phyloP scores from a whole-genome alignment of 2,329 filamentous ascomycete genomes.

The Curvularia verruculosa region DNA sequence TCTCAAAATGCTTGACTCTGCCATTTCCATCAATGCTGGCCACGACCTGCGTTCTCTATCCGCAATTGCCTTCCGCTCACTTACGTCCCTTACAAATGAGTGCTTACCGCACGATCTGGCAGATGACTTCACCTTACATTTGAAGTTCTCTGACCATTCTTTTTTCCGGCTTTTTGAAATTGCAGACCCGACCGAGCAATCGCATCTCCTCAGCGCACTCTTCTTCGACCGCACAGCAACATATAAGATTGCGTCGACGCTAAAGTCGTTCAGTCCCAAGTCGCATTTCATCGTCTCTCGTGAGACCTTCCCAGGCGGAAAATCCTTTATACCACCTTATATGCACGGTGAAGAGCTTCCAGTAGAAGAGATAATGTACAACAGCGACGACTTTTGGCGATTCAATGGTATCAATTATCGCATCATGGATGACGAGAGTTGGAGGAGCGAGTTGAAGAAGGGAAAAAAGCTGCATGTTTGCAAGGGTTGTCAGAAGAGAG shows the following conservation, averaged over 20 bases:
- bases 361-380: slow-evolving; percentile 35
- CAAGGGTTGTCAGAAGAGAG: slow-evolving; percentile 16
- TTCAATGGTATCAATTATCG: slow-evolving; percentile 37
- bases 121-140: slow-evolving; percentile 26
- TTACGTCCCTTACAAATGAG: slow-evolving; percentile 23
- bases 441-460: slow-evolving; percentile 19
- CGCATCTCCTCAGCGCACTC: slow-evolving; percentile 21
- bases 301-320: slow-evolving; percentile 27
- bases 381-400: slow-evolving; percentile 37
- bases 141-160: slow-evolving; percentile 28
- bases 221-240: slow-evolving; percentile 33
- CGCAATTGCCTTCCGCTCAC: slow-evolving; percentile 21
- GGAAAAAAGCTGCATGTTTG: slow-evolving; percentile 20
- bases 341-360: slow-evolving; percentile 45
- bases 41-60: slow-evolving; percentile 24
- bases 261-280: slow-evolving; percentile 27
- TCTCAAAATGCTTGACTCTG: slow-evolving; percentile 36
- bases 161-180: slow-evolving; percentile 22
- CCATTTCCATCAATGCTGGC: slow-evolving; percentile 28
- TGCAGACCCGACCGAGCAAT: slow-evolving; percentile 15
- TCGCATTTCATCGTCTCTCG: slow-evolving; percentile 31
- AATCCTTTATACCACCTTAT: slow-evolving; percentile 41
- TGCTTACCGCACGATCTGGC: slow-evolving; percentile 20
- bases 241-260: slow-evolving; percentile 33
- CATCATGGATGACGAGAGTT: slow-evolving; percentile 33